phyloP scores from a whole-genome alignment of 2,329 filamentous ascomycete species.

The Fusarium pininemorale region DNA sequence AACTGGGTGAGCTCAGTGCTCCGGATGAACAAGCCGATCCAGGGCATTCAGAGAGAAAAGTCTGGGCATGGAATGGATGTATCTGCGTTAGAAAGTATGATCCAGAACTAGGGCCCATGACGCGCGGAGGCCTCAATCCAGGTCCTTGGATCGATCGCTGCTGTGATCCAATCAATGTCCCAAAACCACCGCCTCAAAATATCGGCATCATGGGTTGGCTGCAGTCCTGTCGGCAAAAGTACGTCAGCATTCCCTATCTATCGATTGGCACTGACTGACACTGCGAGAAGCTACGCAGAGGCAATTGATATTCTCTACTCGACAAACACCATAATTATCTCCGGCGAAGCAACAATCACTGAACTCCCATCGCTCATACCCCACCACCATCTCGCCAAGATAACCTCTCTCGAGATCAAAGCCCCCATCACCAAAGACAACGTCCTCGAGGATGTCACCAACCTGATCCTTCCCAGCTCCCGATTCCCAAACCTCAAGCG shows the following conservation, averaged over 20 bases:
- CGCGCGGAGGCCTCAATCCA: not conserved
- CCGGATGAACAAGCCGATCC: not conserved
- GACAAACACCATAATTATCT: not conserved
- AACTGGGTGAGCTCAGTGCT: not conserved
- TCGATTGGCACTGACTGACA: not conserved
- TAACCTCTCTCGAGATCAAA: conserved; percentile 9
- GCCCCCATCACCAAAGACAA: not conserved
- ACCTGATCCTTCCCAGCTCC: not conserved
- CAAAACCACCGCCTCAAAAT: not conserved
- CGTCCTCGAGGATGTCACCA: not conserved
- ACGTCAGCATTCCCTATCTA: not conserved
- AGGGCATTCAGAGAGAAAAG: too few species aligned
- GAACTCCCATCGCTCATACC: not conserved
- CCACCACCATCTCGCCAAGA: not conserved
- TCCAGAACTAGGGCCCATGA: not conserved
- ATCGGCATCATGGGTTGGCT: not conserved
- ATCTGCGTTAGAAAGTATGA: not conserved
- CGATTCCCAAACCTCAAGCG: not conserved
- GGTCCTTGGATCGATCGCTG: not conserved
- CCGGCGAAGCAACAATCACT: not conserved
- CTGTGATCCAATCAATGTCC: not conserved
- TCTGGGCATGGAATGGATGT: not conserved
- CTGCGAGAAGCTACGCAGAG: not conserved
- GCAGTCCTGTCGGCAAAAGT: conserved; percentile 7
- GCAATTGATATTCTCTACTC: not conserved